Conservation (phyloP, 441 rosid genomes). For the Macaranga tanarius region DNA sequence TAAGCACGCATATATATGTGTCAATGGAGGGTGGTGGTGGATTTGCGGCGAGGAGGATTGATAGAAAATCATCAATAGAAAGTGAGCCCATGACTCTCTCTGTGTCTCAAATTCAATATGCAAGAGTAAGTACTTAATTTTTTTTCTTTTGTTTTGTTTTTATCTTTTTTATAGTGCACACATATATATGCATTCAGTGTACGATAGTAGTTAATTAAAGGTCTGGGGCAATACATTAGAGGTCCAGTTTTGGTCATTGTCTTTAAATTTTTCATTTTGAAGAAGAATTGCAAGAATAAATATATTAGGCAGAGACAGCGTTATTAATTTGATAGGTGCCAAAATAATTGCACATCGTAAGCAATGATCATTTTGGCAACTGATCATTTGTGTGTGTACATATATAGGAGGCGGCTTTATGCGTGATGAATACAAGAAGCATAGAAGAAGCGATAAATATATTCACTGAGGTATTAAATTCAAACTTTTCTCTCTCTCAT, state of each 20-base stretch:
- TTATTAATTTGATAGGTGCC: no score
- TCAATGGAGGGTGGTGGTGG: conserved; percentile 22
- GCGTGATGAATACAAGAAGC: conserved; percentile 39
- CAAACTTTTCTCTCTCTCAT: neutral
- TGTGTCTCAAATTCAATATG: conserved; percentile 39
- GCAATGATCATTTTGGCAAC: neutral
- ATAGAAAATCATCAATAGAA: conserved; percentile 45
- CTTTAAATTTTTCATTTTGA: no score
- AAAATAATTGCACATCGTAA: no score
- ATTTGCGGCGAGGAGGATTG: conserved; percentile 24
- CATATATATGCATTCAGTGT: no score
- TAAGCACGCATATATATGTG: no score
- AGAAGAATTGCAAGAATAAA: no score
- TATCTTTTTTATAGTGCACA: no score
- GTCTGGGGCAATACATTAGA: no score
- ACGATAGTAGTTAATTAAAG: no score
- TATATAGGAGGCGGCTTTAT: conserved; percentile 47
- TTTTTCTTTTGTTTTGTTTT: neutral
- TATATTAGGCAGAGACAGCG: no score
- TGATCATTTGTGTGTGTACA: neutral
- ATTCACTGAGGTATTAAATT: conserved; percentile 37
- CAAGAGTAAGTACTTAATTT: conserved; percentile 35
- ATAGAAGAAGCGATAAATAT: conserved; percentile 45
- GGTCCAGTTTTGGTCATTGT: no score
- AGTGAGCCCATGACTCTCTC: conserved; percentile 51